Evolutionary conservation across 805 yeast species (phyloP).

Genomic region (Myxozyma neotropica): DNA sequence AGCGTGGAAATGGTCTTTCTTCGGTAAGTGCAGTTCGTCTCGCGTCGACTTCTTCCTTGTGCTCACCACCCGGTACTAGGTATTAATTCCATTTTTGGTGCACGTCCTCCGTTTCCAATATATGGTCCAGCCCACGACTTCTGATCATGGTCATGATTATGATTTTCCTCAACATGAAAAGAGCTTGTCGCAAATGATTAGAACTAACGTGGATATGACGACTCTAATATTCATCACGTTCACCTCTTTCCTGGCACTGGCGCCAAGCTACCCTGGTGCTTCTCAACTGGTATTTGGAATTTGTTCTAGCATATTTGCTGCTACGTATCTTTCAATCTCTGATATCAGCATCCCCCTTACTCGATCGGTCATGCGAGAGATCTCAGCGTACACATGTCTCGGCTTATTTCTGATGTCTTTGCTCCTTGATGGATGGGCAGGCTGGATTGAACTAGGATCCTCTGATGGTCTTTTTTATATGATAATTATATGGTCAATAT

Average conservation of each 20-base stretch:
- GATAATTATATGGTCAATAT: slow-evolving; percentile 28
- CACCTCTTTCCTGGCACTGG: slow-evolving; percentile 31
- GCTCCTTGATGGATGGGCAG: slow-evolving; percentile 33
- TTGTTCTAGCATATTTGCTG: slow-evolving; percentile 31
- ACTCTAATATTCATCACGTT: slow-evolving; percentile 26
- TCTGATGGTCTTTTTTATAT: slow-evolving; percentile 24
- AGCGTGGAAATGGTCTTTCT: slow-evolving; percentile 32
- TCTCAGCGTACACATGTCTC: slow-evolving; percentile 22
- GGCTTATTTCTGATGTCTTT: slow-evolving; percentile 32
- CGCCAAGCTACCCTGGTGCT: slow-evolving; percentile 32
- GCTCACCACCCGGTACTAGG: slow-evolving; percentile 7
- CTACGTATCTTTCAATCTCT: slow-evolving; percentile 32
- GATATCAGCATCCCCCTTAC: slow-evolving; percentile 32
- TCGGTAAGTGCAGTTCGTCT: slow-evolving; percentile 30
- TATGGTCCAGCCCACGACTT: slow-evolving; percentile 18
- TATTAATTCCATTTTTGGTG: slow-evolving; percentile 30
- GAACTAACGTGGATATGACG: slow-evolving; percentile 18
- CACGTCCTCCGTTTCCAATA: slow-evolving; percentile 33
- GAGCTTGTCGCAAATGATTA: not conserved
- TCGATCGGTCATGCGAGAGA: slow-evolving; percentile 31
- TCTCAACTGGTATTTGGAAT: slow-evolving; percentile 33
- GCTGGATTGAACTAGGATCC: slow-evolving; percentile 29
- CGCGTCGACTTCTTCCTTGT: not conserved
- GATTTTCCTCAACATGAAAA: slow-evolving; percentile 7
- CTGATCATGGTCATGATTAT: not conserved